Evolutionary conservation across 2,329 filamentous ascomycete species (phyloP).

Genomic region (Hymenoscyphus occultus): DNA sequence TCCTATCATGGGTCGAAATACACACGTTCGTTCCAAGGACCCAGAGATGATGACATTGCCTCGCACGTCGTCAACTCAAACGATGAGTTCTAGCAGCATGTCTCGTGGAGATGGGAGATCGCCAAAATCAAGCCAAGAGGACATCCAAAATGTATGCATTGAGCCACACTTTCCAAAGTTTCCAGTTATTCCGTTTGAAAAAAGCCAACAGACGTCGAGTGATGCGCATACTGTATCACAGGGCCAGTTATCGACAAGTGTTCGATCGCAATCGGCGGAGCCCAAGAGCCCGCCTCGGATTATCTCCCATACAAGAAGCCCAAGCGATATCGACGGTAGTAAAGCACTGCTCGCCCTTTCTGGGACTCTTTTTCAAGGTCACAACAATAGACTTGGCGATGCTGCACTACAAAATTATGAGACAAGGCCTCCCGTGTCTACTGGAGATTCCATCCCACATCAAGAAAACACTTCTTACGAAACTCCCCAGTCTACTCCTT

Average conservation of each 20-base stretch:
- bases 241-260: not conserved
- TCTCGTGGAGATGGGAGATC: not conserved
- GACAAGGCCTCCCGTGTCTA: not conserved
- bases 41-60: not conserved
- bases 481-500: not conserved
- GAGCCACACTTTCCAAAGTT: not conserved
- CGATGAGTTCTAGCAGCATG: not conserved
- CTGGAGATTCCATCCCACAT: not conserved
- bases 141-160: slow-evolving; percentile 13
- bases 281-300: not conserved
- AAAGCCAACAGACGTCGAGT: not conserved
- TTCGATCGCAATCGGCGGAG: not conserved
- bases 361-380: not conserved
- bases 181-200: not conserved
- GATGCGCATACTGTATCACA: not conserved
- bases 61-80: not conserved
- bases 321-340: not conserved
- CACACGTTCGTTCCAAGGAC: not conserved
- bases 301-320: not conserved
- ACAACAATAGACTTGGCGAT: slow-evolving; percentile 4
- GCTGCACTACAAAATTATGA: not conserved
- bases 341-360: slow-evolving; percentile 2
- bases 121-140: not conserved
- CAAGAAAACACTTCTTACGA: not conserved
- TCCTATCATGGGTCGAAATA: not conserved